phyloP scores from a whole-genome alignment of 495 filamentous ascomycete species.

The Gamarada debralockiae region DNA sequence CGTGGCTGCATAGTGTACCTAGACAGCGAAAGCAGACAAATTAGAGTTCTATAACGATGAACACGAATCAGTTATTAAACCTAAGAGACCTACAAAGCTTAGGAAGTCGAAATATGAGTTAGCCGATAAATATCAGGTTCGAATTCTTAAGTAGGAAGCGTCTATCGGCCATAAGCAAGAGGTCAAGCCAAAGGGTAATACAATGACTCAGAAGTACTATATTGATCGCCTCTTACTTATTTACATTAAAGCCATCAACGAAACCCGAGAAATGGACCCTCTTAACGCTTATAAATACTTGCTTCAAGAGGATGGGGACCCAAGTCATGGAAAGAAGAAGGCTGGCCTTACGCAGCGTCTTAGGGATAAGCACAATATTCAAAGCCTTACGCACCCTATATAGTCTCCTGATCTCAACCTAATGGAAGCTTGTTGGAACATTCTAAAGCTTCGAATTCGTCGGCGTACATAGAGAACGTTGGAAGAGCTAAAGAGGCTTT shows the following conservation, averaged over 20 bases:
- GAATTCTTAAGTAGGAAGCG: slow-evolving; percentile 1
- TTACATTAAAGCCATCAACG: slow-evolving; percentile 2
- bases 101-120: not conserved
- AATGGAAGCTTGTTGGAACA: too few relatives aligned
- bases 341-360: not conserved
- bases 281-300: not conserved
- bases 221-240: slow-evolving; percentile 9
- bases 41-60: slow-evolving; percentile 14
- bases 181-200: slow-evolving; percentile 10
- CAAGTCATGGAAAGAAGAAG: not conserved
- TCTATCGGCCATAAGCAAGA: not conserved
- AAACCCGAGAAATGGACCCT: not conserved
- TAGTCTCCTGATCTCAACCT: not conserved
- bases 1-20: slow-evolving; percentile 9
- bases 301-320: slow-evolving; percentile 11
- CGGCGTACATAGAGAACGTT: too few relatives aligned
- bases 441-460: slow-evolving; percentile 6
- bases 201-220: slow-evolving; percentile 18
- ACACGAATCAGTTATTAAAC: not conserved
- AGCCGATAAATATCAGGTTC: not conserved
- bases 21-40: slow-evolving; percentile 4
- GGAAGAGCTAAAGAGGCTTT: too few relatives aligned
- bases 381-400: not conserved
- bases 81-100: slow-evolving; percentile 4
- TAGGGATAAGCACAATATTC: not conserved